Evolutionary conservation across 2,329 filamentous ascomycete species (phyloP).

Genomic region (Mycosphaerella sp.): DNA sequence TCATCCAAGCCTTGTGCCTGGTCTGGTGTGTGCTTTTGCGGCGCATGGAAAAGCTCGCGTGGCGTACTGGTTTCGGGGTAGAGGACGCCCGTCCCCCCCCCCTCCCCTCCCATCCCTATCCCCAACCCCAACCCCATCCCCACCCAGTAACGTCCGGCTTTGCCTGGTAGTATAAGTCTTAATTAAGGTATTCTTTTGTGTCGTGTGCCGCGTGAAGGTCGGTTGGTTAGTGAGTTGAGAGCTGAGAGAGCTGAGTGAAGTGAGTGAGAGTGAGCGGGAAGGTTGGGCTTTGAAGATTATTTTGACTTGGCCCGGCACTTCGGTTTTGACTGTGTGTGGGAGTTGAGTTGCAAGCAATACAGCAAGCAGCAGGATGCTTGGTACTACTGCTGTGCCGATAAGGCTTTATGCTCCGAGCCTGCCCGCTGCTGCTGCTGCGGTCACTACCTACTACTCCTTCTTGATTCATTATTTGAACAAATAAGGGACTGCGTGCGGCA

Average conservation of each 20-base stretch:
- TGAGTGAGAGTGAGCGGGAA: constrained; percentile 1
- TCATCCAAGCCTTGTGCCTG: too few species aligned
- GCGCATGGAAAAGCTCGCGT: constrained; percentile 5
- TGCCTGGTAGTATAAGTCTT: too few species aligned
- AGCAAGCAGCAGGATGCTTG: background rate
- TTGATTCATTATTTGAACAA: background rate
- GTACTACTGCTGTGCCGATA: constrained; percentile 8
- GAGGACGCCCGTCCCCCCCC: constrained; percentile 4
- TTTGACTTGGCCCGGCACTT: constrained; percentile 15
- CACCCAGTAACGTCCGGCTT: too few species aligned
- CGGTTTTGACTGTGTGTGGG: background rate
- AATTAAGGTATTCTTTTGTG: background rate
- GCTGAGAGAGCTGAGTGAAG: too few species aligned
- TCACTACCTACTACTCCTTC: background rate
- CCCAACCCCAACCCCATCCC: too few species aligned
- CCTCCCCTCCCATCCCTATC: too few species aligned
- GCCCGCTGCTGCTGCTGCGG: background rate
- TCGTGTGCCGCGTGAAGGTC: constrained; percentile 13
- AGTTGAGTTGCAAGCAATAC: too few species aligned
- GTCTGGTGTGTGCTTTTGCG: constrained; percentile 10
- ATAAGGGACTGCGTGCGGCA: constrained; percentile 3
- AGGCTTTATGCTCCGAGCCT: constrained; percentile 3
- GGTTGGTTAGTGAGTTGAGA: background rate
- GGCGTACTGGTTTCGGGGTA: constrained; percentile 2
- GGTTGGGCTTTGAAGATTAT: background rate